Base-by-base conservation (phyloP, 192 early-diverging fungal species). In the Helicostylum pulchrum region DNA sequence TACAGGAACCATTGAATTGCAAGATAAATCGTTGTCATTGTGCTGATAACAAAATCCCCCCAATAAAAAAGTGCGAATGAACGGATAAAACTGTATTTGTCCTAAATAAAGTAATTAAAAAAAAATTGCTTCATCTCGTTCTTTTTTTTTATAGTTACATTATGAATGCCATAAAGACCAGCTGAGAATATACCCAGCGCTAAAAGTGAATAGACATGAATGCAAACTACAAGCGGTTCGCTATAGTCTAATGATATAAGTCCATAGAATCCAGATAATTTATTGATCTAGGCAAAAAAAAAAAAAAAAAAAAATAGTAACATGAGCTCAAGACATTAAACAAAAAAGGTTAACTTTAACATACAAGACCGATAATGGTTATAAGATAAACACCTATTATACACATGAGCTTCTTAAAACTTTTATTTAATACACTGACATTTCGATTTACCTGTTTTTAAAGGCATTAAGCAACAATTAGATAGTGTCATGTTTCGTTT, bases 221-320 rank as follows among this genome's bases (percentile, higher is more conserved):
- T 50, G n/a, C 45, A 34, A 9, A 71, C 48, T 10, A 62, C 68
- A 12, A 68, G 2, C 10, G 43, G 44, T 23, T 68, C 62, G 1
- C 23, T 15, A 30, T 62, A 76, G 26, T 71, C 66, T 3, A 71
- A 60, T 30, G 69, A 62, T 31, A 76, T 58, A 26, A 76, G 21
- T 4, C 74, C 74, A 49, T 67, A 76, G 17, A 71, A 59, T 31
- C 69, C 74, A 52, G 65, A 67, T 23, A 76, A 21, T 36, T 76
- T 76, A 48, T 76, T 76, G 20, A 76, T 34, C 74, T 76, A 64
- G 53, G n/a, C 17, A 17, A 19, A 43, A 26, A 15, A 21, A 43
- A 17, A 21, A 21, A 26, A 26, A 26, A 26, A 26, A 26, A 26
- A 26, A 26, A 26, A 26, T 2, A 26, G 26, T 26, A 26, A 26